Conservation (phyloP, 257 asterid species). For the Jasminum sambac region DNA sequence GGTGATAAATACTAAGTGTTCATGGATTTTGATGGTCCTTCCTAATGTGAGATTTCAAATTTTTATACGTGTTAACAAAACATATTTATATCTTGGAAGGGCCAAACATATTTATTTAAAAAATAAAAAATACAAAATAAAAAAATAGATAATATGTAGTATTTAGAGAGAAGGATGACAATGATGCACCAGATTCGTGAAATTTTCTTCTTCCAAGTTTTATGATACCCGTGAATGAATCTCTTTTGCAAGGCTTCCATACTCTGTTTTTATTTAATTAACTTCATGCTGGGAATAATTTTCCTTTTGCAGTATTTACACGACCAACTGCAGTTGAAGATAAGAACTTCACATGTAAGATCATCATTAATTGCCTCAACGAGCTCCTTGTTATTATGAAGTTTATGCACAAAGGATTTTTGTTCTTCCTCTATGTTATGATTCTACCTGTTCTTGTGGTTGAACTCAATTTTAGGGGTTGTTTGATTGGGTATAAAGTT, state of each 20-base stretch:
- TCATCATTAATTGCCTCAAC: slow-evolving; percentile 15
- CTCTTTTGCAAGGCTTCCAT: slow-evolving; percentile 7
- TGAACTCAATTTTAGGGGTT: slow-evolving; percentile 15
- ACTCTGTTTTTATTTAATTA: background rate
- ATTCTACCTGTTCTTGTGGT: slow-evolving; percentile 14
- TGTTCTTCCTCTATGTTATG: background rate
- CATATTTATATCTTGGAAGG: no score
- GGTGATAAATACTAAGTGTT: background rate
- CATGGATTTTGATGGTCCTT: slow-evolving; percentile 14
- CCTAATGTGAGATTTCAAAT: background rate
- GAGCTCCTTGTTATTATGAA: background rate
- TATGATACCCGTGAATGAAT: slow-evolving; percentile 2
- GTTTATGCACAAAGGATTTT: slow-evolving; percentile 5
- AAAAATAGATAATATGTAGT: no score
- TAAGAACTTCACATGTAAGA: slow-evolving; percentile 86
- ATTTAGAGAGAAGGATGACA: background rate
- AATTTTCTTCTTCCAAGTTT: background rate
- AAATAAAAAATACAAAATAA: no score
- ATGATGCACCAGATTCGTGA: background rate
- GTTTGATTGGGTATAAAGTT: no score
- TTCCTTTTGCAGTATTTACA: slow-evolving; percentile 69
- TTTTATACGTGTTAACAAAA: background rate
- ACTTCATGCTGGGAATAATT: slow-evolving; percentile 13
- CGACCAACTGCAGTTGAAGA: slow-evolving; percentile 85
- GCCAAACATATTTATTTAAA: no score